phyloP scores from a whole-genome alignment of 257 asterid species.

The Vinca minor region DNA sequence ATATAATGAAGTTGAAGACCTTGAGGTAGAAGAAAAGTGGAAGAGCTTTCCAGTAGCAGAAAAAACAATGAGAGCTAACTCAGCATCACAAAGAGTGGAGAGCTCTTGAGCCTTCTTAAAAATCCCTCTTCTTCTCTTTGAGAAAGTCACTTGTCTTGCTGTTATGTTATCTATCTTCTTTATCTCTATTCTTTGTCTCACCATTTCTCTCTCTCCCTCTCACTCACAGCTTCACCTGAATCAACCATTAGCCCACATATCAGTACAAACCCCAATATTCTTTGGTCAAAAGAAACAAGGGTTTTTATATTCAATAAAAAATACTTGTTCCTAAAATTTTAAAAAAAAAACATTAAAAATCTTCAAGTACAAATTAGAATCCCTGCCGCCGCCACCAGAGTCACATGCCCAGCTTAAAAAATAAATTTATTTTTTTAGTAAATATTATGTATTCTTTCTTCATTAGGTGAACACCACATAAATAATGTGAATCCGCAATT shows the following conservation, averaged over 20 bases:
- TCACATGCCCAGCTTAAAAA: too few relatives aligned
- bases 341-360: slow-evolving; percentile 12
- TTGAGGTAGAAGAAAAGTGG: slow-evolving; percentile 50
- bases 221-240: background rate
- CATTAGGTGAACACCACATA: too few relatives aligned
- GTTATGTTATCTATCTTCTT: slow-evolving; percentile 73
- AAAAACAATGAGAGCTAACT: slow-evolving; percentile 70
- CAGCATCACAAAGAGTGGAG: slow-evolving; percentile 75
- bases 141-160: slow-evolving; percentile 68
- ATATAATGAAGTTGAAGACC: slow-evolving; percentile 32
- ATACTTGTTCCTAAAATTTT: background rate
- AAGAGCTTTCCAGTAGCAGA: slow-evolving; percentile 73
- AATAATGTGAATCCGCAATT: too few relatives aligned
- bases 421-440: too few relatives aligned
- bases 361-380: slow-evolving; percentile 28
- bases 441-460: too few relatives aligned
- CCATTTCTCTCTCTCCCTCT: slow-evolving; percentile 28
- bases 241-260: slow-evolving; percentile 3
- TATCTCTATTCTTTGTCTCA: slow-evolving; percentile 69
- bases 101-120: slow-evolving; percentile 81
- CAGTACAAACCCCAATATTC: background rate
- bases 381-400: slow-evolving; percentile 21
- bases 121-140: slow-evolving; percentile 85
- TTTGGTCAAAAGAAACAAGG: too few relatives aligned
- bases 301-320: background rate